phyloP scores from a whole-genome alignment of 2,329 filamentous ascomycete species.

The Pseudocercospora vitis region DNA sequence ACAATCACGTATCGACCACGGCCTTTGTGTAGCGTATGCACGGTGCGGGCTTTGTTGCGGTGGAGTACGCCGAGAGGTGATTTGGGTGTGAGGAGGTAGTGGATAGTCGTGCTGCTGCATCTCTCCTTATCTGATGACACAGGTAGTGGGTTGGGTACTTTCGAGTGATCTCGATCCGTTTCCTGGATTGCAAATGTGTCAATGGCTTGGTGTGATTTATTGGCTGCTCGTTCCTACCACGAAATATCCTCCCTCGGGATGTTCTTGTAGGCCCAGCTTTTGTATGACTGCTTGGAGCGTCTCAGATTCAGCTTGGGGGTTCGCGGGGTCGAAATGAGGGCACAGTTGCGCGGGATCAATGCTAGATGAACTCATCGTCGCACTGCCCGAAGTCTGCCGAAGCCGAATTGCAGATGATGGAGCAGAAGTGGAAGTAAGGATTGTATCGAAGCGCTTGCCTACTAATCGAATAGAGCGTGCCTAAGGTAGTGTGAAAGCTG shows the following conservation, averaged over 20 bases:
- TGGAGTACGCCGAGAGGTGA: slow-evolving; percentile 62
- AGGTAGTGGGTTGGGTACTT: slow-evolving; percentile 57
- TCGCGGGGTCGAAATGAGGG: background rate
- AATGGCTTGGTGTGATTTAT: background rate
- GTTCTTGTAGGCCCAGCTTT: slow-evolving; percentile 52
- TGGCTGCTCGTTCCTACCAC: slow-evolving; percentile 24
- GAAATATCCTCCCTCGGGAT: slow-evolving; percentile 67
- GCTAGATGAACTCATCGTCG: background rate
- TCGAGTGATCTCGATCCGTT: slow-evolving; percentile 56
- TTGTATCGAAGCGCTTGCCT: too few relatives aligned
- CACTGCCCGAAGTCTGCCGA: background rate
- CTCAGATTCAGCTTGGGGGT: background rate
- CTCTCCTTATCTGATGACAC: slow-evolving; percentile 44
- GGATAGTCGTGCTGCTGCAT: slow-evolving; percentile 61
- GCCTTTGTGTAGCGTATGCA: slow-evolving; percentile 63
- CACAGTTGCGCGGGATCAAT: background rate
- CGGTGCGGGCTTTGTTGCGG: slow-evolving; percentile 59
- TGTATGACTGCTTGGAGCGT: slow-evolving; percentile 42
- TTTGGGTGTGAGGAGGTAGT: slow-evolving; percentile 61
- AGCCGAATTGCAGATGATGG: background rate
- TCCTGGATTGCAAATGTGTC: slow-evolving; percentile 38
- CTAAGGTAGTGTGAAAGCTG: too few relatives aligned
- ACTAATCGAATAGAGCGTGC: too few relatives aligned
- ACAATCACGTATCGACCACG: slow-evolving; percentile 65
- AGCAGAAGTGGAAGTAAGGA: too few relatives aligned